Evolutionary conservation across 2,329 filamentous ascomycete genomes (phyloP), one percentile per base, ranked within the genome.

Genomic region (Mycogone perniciosa): DNA sequence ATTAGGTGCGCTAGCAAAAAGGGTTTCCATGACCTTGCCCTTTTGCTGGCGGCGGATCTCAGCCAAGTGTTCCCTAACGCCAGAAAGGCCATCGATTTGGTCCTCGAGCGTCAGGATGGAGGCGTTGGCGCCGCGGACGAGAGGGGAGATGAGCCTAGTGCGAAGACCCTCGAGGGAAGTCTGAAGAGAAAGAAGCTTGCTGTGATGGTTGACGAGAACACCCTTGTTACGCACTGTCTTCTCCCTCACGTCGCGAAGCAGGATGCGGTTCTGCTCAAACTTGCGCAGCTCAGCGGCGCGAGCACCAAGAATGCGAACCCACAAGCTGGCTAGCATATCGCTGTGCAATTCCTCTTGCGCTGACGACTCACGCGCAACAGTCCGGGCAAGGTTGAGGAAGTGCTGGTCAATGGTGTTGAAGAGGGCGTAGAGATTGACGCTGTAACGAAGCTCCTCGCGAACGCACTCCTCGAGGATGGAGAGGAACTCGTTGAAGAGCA

Each of bases 371-470:
- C 89, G 88, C 50, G 88, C 85, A 7, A 95, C 90, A 5, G 84
- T 87, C 54, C 90, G 85, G 56, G 89, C 89, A 1, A 96, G 78
- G 65, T 93, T 95, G 55, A 90, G 79, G 69, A 96, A 96, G 66
- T 95, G 89, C 48, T 84, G 81, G 70, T 97, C 92, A 59, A 96
- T 90, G 53, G 84, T 81, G 66, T 96, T 90, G 67, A 96, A 96
- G n/a, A 96, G 82, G 4, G 81, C 81, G 67, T 96, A 95, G 10
- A 96, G 81, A 1, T 83, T 80, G 2, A 90, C 80, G 38, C 85
- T 87, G 69, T 92, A 86, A 48, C 84, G 84, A 20, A 96, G 76
- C 68, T 97, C 91, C 57, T 81, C 86, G 60, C 86, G 82, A 66
- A 96, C 95, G 53, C 88, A 86, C 56, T 96, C 89, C 71, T 97